Conservation (phyloP, 495 filamentous ascomycete genomes). For the Daldinia decipiens region DNA sequence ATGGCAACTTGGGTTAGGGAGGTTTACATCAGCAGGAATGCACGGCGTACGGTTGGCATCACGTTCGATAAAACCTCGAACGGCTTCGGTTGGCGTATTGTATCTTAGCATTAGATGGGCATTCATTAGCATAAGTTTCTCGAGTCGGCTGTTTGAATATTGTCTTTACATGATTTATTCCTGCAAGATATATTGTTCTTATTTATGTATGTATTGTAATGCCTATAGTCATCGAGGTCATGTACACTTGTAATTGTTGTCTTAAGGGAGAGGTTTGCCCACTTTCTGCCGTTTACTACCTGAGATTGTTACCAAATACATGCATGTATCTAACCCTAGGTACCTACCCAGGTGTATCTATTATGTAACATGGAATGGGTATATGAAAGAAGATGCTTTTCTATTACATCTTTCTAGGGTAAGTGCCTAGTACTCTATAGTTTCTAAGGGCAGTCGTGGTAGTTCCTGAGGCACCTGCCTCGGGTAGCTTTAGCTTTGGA, state of each 20-base stretch:
- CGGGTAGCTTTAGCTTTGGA: too few relatives aligned
- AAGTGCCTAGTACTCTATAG: not conserved
- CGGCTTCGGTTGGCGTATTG: conserved; percentile 18
- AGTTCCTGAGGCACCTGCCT: not conserved
- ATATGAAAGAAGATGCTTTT: not conserved
- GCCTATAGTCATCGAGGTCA: not conserved
- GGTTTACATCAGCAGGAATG: conserved; percentile 31
- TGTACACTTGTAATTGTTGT: not conserved
- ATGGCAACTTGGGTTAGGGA: conserved; percentile 30
- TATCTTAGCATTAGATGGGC: conserved; percentile 30
- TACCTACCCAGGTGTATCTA: not conserved
- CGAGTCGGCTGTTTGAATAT: conserved; percentile 11
- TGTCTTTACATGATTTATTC: conserved; percentile 1
- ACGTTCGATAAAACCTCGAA: conserved; percentile 6
- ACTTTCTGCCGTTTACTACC: not conserved
- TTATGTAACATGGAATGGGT: not conserved
- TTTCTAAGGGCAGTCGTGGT: not conserved
- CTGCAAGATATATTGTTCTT: not conserved
- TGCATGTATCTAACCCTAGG: not conserved
- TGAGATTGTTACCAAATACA: not conserved
- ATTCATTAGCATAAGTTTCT: conserved; percentile 26
- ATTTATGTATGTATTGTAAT: not conserved
- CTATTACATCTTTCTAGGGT: too few relatives aligned
- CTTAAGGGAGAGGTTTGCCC: not conserved
- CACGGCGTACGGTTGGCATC: conserved; percentile 35